Base-by-base conservation (phyloP, 345 rosid species). In the Citrus unshiu region DNA sequence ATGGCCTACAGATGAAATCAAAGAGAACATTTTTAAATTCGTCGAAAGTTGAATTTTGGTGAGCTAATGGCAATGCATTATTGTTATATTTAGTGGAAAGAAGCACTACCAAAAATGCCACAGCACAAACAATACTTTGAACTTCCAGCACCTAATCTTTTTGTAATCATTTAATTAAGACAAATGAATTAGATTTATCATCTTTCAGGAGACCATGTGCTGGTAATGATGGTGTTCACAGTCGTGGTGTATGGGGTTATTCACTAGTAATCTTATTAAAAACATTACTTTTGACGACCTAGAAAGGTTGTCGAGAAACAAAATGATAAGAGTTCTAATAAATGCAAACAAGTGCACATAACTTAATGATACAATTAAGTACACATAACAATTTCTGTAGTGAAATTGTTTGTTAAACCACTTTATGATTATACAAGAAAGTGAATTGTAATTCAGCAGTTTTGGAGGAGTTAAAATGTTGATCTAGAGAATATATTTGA, bases 1-100 rank as follows among this genome's bases (percentile, higher is more conserved):
- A 87, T 88, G 91, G 93, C 80, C 87, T 80, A 77, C 83, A 83
- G 39, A 85, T 69, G 83, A 80, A 84, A 79, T 82, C 79, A 85
- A 82, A 59, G 25, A 21, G 39, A 35, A 8, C 5, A 18, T 2
- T 4, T 58, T 25, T 49, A 61, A 49, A 40, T 65, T 49, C 40
- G 81, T 12, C 5, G n/a, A 29, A 74, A 65, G 80, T 84, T 82
- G 87, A 78, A 68, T 66, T 80, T 76, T 78, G 77, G 82, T 68
- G 4, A 13, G 51, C 18, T 5, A 46, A 46, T 46, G 18, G 51
- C 51, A 46, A 78, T 18, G 37, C 32, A 12, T 2, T 6, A 67
- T 25, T 6, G 79, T 46, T 46, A 72, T 82, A 79, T 77, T 81
- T 88, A 83, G 76, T 68, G 80, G 83, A 78, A 58, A 51, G 51